phyloP scores from a whole-genome alignment of 2,329 filamentous ascomycete species.

The Botrytis paeoniae region DNA sequence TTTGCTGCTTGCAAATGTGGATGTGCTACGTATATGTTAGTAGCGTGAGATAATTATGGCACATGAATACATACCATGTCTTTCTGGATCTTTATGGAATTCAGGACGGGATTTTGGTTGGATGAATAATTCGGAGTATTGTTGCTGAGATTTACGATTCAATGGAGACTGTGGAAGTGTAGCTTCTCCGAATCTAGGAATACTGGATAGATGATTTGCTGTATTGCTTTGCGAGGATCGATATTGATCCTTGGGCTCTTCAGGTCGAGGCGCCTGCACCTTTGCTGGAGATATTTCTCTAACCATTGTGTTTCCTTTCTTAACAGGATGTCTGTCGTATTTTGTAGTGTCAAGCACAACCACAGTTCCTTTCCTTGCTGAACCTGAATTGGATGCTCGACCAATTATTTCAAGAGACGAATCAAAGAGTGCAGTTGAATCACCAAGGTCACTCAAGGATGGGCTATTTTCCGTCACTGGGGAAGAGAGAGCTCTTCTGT shows the following conservation, averaged over 20 bases:
- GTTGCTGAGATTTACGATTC: constrained; percentile 29
- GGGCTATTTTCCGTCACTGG: constrained; percentile 18
- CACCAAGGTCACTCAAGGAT: constrained; percentile 34
- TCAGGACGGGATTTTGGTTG: constrained; percentile 37
- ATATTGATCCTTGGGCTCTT: constrained; percentile 29
- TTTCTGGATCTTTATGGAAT: constrained; percentile 33
- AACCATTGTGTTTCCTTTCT: constrained; percentile 33
- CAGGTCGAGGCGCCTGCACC: constrained; percentile 26
- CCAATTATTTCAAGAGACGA: constrained; percentile 20
- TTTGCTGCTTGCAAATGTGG: constrained; percentile 35
- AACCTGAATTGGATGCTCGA: constrained; percentile 22
- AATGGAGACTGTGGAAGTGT: constrained; percentile 37
- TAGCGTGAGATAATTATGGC: not conserved
- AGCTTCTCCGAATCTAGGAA: constrained; percentile 36
- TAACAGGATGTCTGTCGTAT: not conserved
- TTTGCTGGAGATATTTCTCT: constrained; percentile 38
- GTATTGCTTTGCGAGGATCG: constrained; percentile 17
- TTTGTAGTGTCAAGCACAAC: constrained; percentile 25
- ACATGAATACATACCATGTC: constrained; percentile 25
- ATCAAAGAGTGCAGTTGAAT: constrained; percentile 36
- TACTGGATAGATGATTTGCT: constrained; percentile 21
- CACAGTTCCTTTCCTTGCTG: constrained; percentile 24
- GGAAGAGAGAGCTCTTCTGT: not conserved
- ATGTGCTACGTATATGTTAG: constrained; percentile 25
- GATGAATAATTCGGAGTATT: constrained; percentile 33